Evolutionary conservation across 2,329 filamentous ascomycete genomes (phyloP), one percentile per base, ranked within the genome.

Genomic region (Pseudogymnoascus sp.): DNA sequence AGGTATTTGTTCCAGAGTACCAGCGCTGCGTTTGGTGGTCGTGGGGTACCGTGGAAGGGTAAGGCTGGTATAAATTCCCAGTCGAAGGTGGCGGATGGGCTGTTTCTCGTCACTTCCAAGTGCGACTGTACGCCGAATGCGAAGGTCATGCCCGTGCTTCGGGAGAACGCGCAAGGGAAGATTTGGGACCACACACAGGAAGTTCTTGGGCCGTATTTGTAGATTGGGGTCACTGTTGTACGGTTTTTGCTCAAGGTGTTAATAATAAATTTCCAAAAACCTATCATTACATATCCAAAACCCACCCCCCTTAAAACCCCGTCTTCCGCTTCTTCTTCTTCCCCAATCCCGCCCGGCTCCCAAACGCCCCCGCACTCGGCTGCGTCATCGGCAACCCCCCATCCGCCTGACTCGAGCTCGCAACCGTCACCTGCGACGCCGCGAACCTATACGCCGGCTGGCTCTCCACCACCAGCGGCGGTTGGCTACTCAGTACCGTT

Each of bases 281-380:
- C 38, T 31, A 22, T 61, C 26, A 62, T 37, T 16, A 35, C 6
- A 37, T 62, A 60, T 62, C 19, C 28, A 19, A 16, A 62, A 62
- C 22, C 4, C 19, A 8, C 19, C 40, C 10, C 19, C 19, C 2
- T 41, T 33, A 74, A 63, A 80, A 80, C 0, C 78, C 77, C 8
- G 73, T 75, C 69, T 73, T 77, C 69, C 74, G 77, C 71, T 78
- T 79, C 14, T 66, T 64, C 69, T 79, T 81, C 72, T 80, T 80
- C 61, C 72, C 75, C 60, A 68, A 63, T 10, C 60, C 60, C 37
- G 69, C 53, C 62, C 79, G 73, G 66, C 75, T 76, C 26, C 80
- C 81, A 75, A 81, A 81, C 4, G 71, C 66, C 2, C 81, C 81
- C n/a, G 76, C 66, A 22, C 79, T 73, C 11, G 81, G 80, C 70